phyloP scores from a whole-genome alignment of 352 stramenopile species.

The Phytophthora rubi region DNA sequence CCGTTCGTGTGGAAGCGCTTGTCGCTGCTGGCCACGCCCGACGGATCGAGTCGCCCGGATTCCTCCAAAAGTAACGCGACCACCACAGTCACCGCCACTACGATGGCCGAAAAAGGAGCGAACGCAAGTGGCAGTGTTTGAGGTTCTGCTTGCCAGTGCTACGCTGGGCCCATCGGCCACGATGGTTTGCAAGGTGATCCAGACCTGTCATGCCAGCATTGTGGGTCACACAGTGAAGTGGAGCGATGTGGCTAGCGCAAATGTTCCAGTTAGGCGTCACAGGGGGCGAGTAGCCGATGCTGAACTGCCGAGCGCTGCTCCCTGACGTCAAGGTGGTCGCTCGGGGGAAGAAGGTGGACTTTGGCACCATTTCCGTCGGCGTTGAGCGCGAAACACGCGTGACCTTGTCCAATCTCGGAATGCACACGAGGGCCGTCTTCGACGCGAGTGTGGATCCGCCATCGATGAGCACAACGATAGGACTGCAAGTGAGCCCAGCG shows the following conservation, averaged over 20 bases:
- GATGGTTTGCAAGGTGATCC: conserved; percentile 57
- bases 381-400: conserved; percentile 69
- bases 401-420: conserved; percentile 46
- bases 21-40: conserved; percentile 18
- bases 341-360: conserved; percentile 83
- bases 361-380: conserved; percentile 83
- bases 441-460: conserved; percentile 69
- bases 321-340: conserved; percentile 57
- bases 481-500: conserved; percentile 49
- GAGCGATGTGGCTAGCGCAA: conserved; percentile 43
- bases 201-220: conserved; percentile 21
- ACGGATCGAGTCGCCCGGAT: conserved; percentile 42
- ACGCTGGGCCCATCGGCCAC: conserved; percentile 42
- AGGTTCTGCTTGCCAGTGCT: conserved; percentile 57
- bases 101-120: conserved; percentile 28
- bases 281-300: conserved; percentile 49
- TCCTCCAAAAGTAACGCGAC: conserved; percentile 69
- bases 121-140: conserved; percentile 40
- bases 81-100: conserved; percentile 18
- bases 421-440: conserved; percentile 43
- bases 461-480: conserved; percentile 39
- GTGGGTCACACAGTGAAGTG: conserved; percentile 15
- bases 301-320: conserved; percentile 62
- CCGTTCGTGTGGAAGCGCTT: conserved; percentile 80
- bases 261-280: conserved; percentile 63